Conservation (phyloP, 2,329 filamentous ascomycete genomes). For the Diaporthe vexans region DNA sequence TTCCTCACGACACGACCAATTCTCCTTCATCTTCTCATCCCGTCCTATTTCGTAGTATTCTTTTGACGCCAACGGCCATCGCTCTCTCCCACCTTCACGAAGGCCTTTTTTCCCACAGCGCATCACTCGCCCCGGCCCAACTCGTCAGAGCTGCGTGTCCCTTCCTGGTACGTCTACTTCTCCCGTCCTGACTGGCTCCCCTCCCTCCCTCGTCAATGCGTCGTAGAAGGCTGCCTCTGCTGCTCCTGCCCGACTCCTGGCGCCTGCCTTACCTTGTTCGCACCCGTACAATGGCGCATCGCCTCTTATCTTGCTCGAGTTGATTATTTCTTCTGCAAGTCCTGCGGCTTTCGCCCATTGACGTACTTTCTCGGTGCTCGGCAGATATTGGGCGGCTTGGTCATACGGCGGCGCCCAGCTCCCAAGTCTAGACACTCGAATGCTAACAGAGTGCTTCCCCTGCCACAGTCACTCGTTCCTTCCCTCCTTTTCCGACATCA, state of each 20-base stretch:
- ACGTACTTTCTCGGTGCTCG: constrained; percentile 3
- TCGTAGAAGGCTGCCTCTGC: constrained; percentile 12
- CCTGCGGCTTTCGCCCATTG: not conserved
- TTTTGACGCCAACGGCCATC: constrained; percentile 36
- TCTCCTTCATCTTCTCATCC: constrained; percentile 40
- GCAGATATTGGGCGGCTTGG: not conserved
- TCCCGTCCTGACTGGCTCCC: constrained; percentile 2
- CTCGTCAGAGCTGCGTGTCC: constrained; percentile 42
- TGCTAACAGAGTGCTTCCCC: constrained; percentile 36
- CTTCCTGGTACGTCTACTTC: constrained; percentile 40
- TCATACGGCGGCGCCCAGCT: not conserved
- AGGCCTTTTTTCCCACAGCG: constrained; percentile 26
- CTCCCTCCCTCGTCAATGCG: constrained; percentile 11
- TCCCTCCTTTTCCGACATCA: constrained; percentile 37
- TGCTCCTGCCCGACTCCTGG: constrained; percentile 19
- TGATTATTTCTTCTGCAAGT: not conserved
- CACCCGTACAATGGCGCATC: not conserved
- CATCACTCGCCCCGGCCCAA: constrained; percentile 29
- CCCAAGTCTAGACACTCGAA: constrained; percentile 20
- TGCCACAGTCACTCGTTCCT: constrained; percentile 42
- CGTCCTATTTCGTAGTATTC: constrained; percentile 37
- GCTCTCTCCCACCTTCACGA: constrained; percentile 32
- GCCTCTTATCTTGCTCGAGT: not conserved
- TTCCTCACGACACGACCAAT: constrained; percentile 37
- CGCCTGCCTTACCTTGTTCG: not conserved